Evolutionary conservation across 2,329 filamentous ascomycete species (phyloP), one percentile per base, ranked within the genome.

Genomic region (Fusarium luffae): DNA sequence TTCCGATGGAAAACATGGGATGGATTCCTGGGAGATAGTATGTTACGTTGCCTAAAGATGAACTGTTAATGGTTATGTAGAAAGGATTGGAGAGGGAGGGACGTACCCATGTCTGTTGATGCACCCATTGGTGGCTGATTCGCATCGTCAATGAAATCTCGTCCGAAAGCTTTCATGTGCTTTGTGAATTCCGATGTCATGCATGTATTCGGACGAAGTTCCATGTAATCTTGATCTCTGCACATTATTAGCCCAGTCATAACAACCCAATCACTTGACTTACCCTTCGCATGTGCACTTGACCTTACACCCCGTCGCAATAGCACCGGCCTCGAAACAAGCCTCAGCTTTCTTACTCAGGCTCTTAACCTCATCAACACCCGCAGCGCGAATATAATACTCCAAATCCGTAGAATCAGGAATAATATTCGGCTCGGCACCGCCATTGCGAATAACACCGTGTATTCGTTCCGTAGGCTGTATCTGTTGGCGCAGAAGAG

Each of bases 401-500:
- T 74, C 68, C 1, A 82, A 78, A 23, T 81, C 80, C 0, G 85
- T 82, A 23, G 79, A 80, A 1, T 84, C 84, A 27, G 88, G 86
- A 58, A 89, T 89, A 16, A 89, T 81, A 69, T 89, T 89, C 0
- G 86, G 81, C 18, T 83, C 82, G 10, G 81, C 80, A 0, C 87
- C 86, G 3, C 85, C 86, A 55, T 86, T 76, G 1, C 82, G 82
- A 57, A 90, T 85, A 23, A 86, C 83, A 2, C 85, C 82, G 62
- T 88, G 77, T 66, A 86, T 81, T 9, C 84, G 76, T 57, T 85
- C 84, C 6, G 83, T 83, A 0, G 86, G 84, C 66, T 82, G 80
- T 5, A 86, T 82, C 73, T 89, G 87, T 74, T 89, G 87, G 2
- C 88, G 82, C 8, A 89, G 78, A 1, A 86, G 79, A 0, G 84